These are phyloP conservation scores for Striga hermonthica DNA, from an alignment of 305 asterid species.

Conservation along the genomic window DNA sequence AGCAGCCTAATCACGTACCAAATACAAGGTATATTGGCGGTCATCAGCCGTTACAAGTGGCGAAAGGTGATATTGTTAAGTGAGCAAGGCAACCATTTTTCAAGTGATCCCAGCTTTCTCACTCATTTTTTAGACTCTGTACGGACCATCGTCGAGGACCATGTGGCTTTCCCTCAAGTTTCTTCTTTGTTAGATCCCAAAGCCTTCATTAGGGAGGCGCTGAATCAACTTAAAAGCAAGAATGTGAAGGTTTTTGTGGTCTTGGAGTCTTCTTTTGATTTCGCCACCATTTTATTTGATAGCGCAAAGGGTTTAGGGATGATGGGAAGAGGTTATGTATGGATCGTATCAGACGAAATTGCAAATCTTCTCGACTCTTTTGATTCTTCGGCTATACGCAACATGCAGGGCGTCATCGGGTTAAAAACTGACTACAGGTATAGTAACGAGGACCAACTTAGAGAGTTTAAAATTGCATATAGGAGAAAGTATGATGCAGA, in stretches of 20 bases:
- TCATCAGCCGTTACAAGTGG: constrained; percentile 55
- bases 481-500: constrained; percentile 36
- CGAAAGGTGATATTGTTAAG: constrained; percentile 42
- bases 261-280: constrained; percentile 46
- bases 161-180: constrained; percentile 37
- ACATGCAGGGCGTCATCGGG: constrained; percentile 71
- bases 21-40: constrained; percentile 46
- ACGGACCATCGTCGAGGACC: constrained; percentile 37
- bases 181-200: constrained; percentile 31
- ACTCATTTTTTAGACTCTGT: constrained; percentile 46
- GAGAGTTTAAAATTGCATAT: constrained; percentile 40
- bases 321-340: constrained; percentile 60
- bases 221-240: constrained; percentile 36
- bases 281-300: constrained; percentile 44
- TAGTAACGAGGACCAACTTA: constrained; percentile 25
- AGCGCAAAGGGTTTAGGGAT: constrained; percentile 48
- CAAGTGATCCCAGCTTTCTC: constrained; percentile 35
- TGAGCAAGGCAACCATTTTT: constrained; percentile 35
- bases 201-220: constrained; percentile 32
- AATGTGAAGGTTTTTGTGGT: constrained; percentile 42
- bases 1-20: constrained; percentile 33
- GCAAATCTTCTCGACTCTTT: constrained; percentile 53
- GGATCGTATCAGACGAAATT: constrained; percentile 58
- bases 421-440: constrained; percentile 38
- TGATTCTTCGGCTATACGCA: constrained; percentile 34